Evolutionary conservation across 2,329 filamentous ascomycete genomes (phyloP), one percentile per base, ranked within the genome.

Genomic region (Bimuria novae-zelandiae): DNA sequence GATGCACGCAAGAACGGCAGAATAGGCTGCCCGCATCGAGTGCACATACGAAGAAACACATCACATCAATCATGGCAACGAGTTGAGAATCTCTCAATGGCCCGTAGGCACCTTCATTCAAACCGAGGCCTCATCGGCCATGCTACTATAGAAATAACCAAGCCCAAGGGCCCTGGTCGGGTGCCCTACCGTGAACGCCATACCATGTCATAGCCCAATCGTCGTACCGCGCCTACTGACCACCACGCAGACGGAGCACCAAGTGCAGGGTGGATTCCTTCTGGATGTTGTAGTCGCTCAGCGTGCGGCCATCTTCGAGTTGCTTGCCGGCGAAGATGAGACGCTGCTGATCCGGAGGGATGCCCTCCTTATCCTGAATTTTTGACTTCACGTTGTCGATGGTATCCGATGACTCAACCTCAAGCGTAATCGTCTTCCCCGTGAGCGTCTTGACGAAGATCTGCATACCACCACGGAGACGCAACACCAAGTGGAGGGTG

Each of bases 331-430:
- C 92, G 65, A 97, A 97, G 75, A 97, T 97, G 63, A 97, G 77
- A 66, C 92, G 93, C 81, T 97, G 92, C 78, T 97, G 92, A 72
- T 97, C 92, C 10, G 92, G 92, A 41, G 92, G 93, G 51, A 97
- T 97, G 22, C 92, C 92, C 77, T 97, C 92, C 85, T 97, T 97
- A 71, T 97, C 92, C 77, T 97, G 92, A 37, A 97, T 97, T 84
- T 97, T 97, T 45, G 84, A 86, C 86, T 97, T 97, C 33, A 97
- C 92, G 58, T 96, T 96, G 81, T 96, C 92, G 76, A 96, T 96
- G 35, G 92, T 96, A 67, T 96, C 92, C 0, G 86, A 89, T 14
- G 82, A 84, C 73, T 87, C 84, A 7, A 87, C 84, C 74, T 87
- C 84, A 6, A 87, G 75, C 25, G 84, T 87, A 73, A 87, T 87